Base-by-base conservation (phyloP, 1,284 basidiomycete genomes). In the Rugiboletus extremiorientalis region DNA sequence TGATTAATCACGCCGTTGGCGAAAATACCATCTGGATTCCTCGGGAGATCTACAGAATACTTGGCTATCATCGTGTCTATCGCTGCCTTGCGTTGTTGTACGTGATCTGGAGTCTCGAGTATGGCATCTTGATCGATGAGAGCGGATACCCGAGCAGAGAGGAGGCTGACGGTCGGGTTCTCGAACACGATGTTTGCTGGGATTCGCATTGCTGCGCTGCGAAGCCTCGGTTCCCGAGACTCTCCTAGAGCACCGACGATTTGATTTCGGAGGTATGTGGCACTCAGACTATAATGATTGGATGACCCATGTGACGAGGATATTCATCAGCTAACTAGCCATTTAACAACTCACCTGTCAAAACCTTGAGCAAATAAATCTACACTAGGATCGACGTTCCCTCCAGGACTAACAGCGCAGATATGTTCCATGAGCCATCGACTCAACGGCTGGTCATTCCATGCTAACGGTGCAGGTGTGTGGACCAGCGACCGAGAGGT, bases 281-380 rank as follows among this genome's bases (percentile, higher is more conserved):
- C 54, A 9, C 54, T 44, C 8, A 55, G 23, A 20, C 54, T 55
- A 18, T 10, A 37, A 27, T 27, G 12, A n/a, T 8, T 20, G 14
- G 28, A n/a, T n/a, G n/a, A 37, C 23, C 22, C 12, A 12, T 38
- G 33, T 9, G 22, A 43, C 54, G 15, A 54, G 50, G 6, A n/a
- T 15, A 28, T 25, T 10, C 15, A 6, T 33, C 31, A 15, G 16
- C 20, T 4, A 18, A 6, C 15, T n/a, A 22, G 27, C 38, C 18
- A 18, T 37, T 10, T 22, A 23, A 44, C 11, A 18, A 54, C 54
- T 38, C 12, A 18, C 54, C 54, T 55, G 31, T 55, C 54, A 40
- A 55, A 34, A 9, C 60, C 60, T 42, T 55, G 54, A 33, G 52
- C 34, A 33, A 55, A 55, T 4, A 55, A 28, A 37, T 55, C 54